Conservation (phyloP, 1,139 yeast species). For the Debaryomyces fabryi region DNA sequence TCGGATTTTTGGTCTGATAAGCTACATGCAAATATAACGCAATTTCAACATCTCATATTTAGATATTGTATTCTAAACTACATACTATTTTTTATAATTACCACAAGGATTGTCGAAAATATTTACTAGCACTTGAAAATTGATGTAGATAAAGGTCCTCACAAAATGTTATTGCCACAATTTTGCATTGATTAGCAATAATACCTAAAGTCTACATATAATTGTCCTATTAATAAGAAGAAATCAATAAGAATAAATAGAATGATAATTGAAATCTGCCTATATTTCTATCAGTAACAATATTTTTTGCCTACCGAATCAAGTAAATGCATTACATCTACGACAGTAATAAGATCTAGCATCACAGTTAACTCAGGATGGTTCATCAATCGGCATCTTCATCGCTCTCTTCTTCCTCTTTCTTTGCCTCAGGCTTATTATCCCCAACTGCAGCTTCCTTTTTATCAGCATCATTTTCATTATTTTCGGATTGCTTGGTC, state of each 20-base stretch:
- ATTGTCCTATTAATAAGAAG: too few species aligned
- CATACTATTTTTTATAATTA: not conserved
- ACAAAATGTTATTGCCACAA: not conserved
- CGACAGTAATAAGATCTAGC: not conserved
- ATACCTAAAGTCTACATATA: too few species aligned
- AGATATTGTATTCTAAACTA: not conserved
- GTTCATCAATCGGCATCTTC: not conserved
- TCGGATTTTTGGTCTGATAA: not conserved
- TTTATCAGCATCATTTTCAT: conserved; percentile 7
- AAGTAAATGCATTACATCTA: not conserved
- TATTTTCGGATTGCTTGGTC: conserved; percentile 11
- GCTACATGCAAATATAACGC: not conserved
- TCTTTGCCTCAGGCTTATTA: conserved; percentile 13
- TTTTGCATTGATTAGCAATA: not conserved
- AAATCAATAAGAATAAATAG: too few species aligned
- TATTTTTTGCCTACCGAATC: not conserved
- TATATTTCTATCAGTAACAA: not conserved
- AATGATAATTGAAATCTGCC: not conserved
- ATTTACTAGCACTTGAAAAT: not conserved
- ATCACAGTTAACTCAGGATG: not conserved
- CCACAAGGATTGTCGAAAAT: not conserved
- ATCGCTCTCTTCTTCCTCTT: conserved; percentile 7
- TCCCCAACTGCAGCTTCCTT: conserved; percentile 12
- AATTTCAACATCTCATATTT: not conserved
- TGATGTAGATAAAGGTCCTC: not conserved